Conservation (phyloP, 2,329 filamentous ascomycete genomes). For the Colletotrichum navitas region DNA sequence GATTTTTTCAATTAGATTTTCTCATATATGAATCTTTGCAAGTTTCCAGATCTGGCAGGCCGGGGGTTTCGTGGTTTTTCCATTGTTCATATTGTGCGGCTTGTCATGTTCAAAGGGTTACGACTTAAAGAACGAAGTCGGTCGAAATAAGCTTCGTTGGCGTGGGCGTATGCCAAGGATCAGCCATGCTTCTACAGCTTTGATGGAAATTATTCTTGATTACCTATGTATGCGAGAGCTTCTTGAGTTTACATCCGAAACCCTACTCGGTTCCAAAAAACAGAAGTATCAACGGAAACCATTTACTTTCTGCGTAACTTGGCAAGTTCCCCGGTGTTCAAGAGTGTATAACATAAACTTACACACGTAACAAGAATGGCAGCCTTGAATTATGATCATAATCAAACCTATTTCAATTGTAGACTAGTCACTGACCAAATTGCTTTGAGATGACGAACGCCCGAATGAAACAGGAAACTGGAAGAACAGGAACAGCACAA, state of each 20-base stretch:
- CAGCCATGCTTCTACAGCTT: too few species aligned
- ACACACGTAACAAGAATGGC: not conserved
- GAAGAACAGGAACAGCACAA: not conserved
- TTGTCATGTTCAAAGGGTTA: too few species aligned
- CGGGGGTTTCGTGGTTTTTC: too few species aligned
- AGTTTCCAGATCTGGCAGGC: too few species aligned
- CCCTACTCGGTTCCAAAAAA: too few species aligned
- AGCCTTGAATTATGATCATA: not conserved
- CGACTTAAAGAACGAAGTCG: not conserved
- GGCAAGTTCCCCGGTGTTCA: too few species aligned
- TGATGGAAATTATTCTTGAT: not conserved
- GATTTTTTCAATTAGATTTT: too few species aligned
- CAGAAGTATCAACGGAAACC: too few species aligned
- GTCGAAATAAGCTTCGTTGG: constrained; percentile 2
- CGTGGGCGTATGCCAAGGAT: not conserved
- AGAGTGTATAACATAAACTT: not conserved
- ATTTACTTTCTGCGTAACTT: too few species aligned
- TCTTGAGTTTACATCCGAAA: too few species aligned
- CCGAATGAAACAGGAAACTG: not conserved
- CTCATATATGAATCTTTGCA: too few species aligned
- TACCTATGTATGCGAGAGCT: not conserved
- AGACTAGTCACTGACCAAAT: not conserved
- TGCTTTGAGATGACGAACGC: not conserved
- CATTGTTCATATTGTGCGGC: too few species aligned
- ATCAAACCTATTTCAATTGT: not conserved